Base-by-base conservation (phyloP, 2,329 filamentous ascomycete species). In the Neurospora sp. region DNA sequence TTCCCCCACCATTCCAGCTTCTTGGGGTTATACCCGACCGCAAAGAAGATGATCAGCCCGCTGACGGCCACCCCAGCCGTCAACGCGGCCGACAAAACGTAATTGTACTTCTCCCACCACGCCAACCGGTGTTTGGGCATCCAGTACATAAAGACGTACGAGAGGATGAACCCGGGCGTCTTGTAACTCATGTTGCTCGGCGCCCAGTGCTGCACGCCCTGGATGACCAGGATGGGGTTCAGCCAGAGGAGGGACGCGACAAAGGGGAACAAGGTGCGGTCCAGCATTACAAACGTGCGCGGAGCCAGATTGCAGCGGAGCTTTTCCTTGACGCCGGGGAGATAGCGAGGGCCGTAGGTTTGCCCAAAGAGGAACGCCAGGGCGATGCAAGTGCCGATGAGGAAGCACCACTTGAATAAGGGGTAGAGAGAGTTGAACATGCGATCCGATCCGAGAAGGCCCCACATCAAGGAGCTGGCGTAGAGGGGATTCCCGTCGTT, bases 61-160 rank as follows among this genome's bases (percentile, higher is more conserved):
- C 77, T 78, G 62, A 83, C 73, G 36, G 82, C 82, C 4, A 84
- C 77, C 8, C 81, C 82, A 4, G 80, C 80, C 10, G 78, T 80
- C 68, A 84, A 73, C 6, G 80, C 80, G 0, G 82, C 80, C 10
- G 80, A 82, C 3, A 84, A 74, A 3, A 82, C 79, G 72, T 83
- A 84, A 74, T 83, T 83, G 75, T 83, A 84, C 77, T 83, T 81
- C 66, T 81, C 77, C 81, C 81, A 83, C 80, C 81, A 83, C 1
- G 81, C 81, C 66, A 81, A 72, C 12, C 77, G 75, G 69, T 79
- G 77, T 15, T 79, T 74, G 1, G 79, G 79, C 1, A 84, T 73
- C 75, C 78, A 81, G 74, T 81, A 81, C 82, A 82, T 82, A 77
- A 83, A 83, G 69, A 82, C 72, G 68, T 78, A 81, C 0, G 77